Evolutionary conservation across 345 rosid species (phyloP).

Genomic region (Odontarrhena argentea): DNA sequence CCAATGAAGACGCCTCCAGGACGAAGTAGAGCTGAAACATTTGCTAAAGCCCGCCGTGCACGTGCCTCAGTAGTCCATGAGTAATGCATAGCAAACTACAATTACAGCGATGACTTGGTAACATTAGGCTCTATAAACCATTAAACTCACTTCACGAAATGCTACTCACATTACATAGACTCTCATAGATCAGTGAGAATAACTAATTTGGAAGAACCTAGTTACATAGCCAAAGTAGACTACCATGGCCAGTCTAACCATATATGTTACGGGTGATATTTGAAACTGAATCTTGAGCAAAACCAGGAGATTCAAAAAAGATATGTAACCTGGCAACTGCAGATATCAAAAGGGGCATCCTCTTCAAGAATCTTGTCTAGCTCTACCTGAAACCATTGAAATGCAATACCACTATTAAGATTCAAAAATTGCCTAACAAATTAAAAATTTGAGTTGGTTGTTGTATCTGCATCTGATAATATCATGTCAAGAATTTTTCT

Average conservation of each 20-base stretch:
- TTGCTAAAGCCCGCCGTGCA: slow-evolving; percentile 90
- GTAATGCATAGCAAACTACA: slow-evolving; percentile 96
- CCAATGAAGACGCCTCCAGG: slow-evolving; percentile 94
- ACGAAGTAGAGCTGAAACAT: slow-evolving; percentile 90
- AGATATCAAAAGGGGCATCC: slow-evolving; percentile 94
- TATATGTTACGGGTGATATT: neutral
- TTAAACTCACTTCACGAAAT: slow-evolving; percentile 5
- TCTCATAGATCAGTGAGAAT: neutral
- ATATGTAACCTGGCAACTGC: slow-evolving; percentile 92
- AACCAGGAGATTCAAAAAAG: neutral
- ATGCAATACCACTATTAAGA: slow-evolving; percentile 19
- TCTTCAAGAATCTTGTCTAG: slow-evolving; percentile 85
- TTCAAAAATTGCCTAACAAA: neutral
- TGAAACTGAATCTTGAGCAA: neutral
- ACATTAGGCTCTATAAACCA: slow-evolving; percentile 27
- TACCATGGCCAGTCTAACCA: slow-evolving; percentile 7
- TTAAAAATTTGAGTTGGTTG: neutral
- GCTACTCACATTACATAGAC: neutral
- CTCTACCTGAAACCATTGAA: slow-evolving; percentile 58
- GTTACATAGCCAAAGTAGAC: neutral
- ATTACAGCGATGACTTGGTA: slow-evolving; percentile 5
- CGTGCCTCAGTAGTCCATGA: slow-evolving; percentile 96
- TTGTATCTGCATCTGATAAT: neutral
- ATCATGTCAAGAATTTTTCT: neutral
- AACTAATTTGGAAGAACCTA: neutral